A percentile compares a stretch with the other conserved stretches of the same genome.
Evolutionary conservation across 257 asterid species (phyloP).

Genomic region (Perilla frutescens): DNA sequence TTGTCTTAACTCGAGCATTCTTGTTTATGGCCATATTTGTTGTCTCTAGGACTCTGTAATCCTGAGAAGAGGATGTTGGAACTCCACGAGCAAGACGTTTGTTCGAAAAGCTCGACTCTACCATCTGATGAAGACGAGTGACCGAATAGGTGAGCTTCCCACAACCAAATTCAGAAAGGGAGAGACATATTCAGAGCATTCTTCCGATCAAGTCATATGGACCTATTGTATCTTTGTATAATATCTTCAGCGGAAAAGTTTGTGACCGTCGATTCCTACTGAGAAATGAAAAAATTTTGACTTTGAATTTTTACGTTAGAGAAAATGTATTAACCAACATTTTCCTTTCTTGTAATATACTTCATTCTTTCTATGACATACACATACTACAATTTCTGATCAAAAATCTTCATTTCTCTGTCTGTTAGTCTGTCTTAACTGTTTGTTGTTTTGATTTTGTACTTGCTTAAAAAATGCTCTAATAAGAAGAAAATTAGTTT

Average conservation of each 20-base stretch:
- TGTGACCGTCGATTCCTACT: constrained; percentile 17
- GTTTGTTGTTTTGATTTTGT: too few relatives aligned
- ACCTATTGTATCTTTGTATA: constrained; percentile 29
- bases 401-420: background rate
- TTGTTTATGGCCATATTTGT: constrained; percentile 15
- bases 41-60: constrained; percentile 73
- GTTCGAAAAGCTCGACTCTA: constrained; percentile 84
- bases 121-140: constrained; percentile 67
- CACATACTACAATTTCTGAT: background rate
- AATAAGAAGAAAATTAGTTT: too few relatives aligned
- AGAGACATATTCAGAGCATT: constrained; percentile 9
- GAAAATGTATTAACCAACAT: constrained; percentile 5
- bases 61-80: constrained; percentile 95
- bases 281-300: constrained; percentile 19
- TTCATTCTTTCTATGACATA: constrained; percentile 32
- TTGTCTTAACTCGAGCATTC: background rate
- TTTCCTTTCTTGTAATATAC: constrained; percentile 26
- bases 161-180: constrained; percentile 3
- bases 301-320: background rate
- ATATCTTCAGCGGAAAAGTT: constrained; percentile 29
- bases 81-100: constrained; percentile 70
- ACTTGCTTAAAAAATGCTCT: too few relatives aligned
- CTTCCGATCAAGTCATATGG: background rate
- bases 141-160: background rate
- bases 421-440: too few relatives aligned